These are phyloP conservation scores for Conticribra weissflogii DNA, from an alignment of 108 stramenopile genomes.

Conservation along the genomic window DNA sequence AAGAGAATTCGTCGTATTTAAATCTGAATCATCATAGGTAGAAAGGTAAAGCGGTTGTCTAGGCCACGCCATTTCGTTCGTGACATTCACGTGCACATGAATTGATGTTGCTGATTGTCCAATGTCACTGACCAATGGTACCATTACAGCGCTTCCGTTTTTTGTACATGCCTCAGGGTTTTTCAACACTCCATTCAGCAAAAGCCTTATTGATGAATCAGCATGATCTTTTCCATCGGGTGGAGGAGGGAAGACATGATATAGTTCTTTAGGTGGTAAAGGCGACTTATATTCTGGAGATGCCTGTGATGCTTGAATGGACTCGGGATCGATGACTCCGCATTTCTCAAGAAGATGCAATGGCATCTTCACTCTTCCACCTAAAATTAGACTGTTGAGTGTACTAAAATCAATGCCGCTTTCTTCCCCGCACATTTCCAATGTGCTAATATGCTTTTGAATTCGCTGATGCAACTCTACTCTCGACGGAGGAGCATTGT, in stretches of 20 bases:
- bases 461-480: slow-evolving; percentile 30
- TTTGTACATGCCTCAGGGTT: slow-evolving; percentile 17
- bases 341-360: neutral
- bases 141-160: slow-evolving; percentile 20
- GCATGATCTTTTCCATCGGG: slow-evolving; percentile 25
- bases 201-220: slow-evolving; percentile 19
- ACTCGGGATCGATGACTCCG: neutral
- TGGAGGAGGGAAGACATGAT: slow-evolving; percentile 32
- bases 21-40: neutral
- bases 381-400: slow-evolving; percentile 27
- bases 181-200: slow-evolving; percentile 31
- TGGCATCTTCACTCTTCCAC: slow-evolving; percentile 27
- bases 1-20: slow-evolving; percentile 15
- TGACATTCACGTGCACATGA: slow-evolving; percentile 36
- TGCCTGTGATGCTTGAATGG: slow-evolving; percentile 18
- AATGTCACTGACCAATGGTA: slow-evolving; percentile 28
- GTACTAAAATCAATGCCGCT: neutral
- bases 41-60: neutral
- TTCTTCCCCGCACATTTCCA: neutral
- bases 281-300: slow-evolving; percentile 41
- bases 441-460: slow-evolving; percentile 1
- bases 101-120: slow-evolving; percentile 42
- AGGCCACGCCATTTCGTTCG: slow-evolving; percentile 33
- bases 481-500: slow-evolving; percentile 31
- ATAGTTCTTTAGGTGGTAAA: slow-evolving; percentile 31